Evolutionary conservation across 345 rosid genomes (phyloP).

Genomic region (Rhodamnia rubescens): DNA sequence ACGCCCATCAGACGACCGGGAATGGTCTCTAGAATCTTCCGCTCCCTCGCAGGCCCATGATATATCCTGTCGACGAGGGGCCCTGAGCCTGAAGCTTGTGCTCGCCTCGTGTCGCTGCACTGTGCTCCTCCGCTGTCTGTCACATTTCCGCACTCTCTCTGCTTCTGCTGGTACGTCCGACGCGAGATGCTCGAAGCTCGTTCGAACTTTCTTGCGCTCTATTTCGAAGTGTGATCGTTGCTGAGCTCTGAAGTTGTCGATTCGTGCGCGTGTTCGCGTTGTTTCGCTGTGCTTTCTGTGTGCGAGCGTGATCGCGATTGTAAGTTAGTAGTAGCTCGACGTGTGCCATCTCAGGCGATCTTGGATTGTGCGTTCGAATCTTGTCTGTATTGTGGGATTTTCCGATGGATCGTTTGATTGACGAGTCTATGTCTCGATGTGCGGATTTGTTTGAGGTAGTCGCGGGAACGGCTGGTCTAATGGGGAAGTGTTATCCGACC

Average conservation of each 20-base stretch:
- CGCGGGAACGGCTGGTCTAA: conserved; percentile 1
- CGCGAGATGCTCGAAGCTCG: not conserved
- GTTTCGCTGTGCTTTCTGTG: not conserved
- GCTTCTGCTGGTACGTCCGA: not conserved
- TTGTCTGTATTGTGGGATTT: not conserved
- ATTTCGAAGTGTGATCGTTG: not conserved
- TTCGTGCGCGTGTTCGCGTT: not conserved
- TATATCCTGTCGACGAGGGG: not conserved
- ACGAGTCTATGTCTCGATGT: not conserved
- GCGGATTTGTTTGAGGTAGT: not conserved
- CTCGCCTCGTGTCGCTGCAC: not conserved
- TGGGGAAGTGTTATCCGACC: conserved; percentile 76
- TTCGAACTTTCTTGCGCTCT: not conserved
- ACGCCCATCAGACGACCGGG: not conserved
- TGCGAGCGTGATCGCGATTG: not conserved
- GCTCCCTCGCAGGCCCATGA: not conserved
- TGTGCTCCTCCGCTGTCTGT: not conserved
- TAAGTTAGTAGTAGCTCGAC: not conserved
- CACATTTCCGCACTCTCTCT: no score
- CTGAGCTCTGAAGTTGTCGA: not conserved
- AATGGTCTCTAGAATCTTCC: not conserved
- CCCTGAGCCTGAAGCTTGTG: not conserved
- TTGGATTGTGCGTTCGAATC: not conserved
- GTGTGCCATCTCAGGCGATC: not conserved
- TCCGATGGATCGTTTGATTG: not conserved